Evolutionary conservation across 768 basidiomycete species (phyloP).

Genomic region (Mycena venus): DNA sequence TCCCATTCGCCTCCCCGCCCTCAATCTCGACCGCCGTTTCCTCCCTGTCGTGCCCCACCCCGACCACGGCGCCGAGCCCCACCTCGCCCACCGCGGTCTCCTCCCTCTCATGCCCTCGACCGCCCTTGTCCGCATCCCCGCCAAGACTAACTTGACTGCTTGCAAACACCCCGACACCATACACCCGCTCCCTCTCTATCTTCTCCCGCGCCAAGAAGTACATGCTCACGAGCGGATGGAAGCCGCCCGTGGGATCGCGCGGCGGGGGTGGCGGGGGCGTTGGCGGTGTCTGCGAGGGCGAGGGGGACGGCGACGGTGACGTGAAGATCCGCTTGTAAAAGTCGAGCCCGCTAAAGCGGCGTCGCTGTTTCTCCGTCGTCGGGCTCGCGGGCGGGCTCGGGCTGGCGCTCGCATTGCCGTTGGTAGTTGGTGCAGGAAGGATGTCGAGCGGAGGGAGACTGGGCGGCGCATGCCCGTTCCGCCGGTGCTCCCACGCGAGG

Average conservation of each 20-base stretch:
- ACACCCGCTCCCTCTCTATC: conserved; percentile 93
- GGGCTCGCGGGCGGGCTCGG: conserved; percentile 7
- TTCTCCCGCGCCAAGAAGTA: conserved; percentile 97
- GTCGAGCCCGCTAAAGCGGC: conserved; percentile 92
- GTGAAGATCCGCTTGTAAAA: conserved; percentile 91
- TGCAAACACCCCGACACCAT: conserved; percentile 61
- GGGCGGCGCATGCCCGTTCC: conserved; percentile 32
- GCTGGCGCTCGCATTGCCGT: no score
- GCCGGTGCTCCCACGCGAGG: conserved; percentile 83
- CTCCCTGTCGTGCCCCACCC: conserved; percentile 3
- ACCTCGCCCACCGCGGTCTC: conserved; percentile 66
- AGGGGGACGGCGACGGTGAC: conserved; percentile 66
- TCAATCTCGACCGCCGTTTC: conserved; percentile 41
- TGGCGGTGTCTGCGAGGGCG: neutral
- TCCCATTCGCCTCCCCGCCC: conserved; percentile 49
- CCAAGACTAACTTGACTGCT: conserved; percentile 77
- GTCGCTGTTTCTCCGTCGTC: conserved; percentile 19
- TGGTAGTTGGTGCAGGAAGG: neutral
- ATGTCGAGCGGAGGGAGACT: neutral
- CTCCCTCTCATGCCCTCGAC: conserved; percentile 1
- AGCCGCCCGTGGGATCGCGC: conserved; percentile 89
- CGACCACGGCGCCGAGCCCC: no score
- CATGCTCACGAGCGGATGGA: conserved; percentile 95
- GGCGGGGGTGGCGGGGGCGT: conserved; percentile 34
- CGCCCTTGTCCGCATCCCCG: neutral